A percentile compares a stretch with the other conserved stretches of the same genome.
These are phyloP conservation scores for Alternaria brassicae DNA, from an alignment of 2,329 filamentous ascomycete species.

Conservation along the genomic window DNA sequence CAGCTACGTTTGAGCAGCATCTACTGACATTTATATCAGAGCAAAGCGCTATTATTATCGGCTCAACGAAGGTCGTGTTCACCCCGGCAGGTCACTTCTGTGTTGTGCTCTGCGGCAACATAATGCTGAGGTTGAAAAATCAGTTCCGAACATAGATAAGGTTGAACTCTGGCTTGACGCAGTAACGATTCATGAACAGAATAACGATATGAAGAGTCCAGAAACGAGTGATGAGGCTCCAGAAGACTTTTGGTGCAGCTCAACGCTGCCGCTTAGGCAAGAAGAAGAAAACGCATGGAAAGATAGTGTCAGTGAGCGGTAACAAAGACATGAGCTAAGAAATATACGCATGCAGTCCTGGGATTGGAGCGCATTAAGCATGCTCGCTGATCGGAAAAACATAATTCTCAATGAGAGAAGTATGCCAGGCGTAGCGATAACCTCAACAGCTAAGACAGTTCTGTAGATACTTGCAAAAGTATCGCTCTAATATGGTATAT, in stretches of 20 bases:
- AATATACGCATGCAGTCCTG: not conserved
- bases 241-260: not conserved
- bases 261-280: not conserved
- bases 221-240: not conserved
- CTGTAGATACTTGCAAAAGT: too few species aligned
- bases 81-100: not conserved
- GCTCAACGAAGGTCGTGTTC: not conserved
- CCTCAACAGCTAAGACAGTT: too few species aligned
- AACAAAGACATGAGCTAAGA: not conserved
- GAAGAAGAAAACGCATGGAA: not conserved
- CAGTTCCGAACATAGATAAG: not conserved
- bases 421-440: too few species aligned
- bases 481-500: too few species aligned
- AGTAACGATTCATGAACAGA: not conserved
- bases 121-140: not conserved
- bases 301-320: not conserved
- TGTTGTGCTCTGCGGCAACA: not conserved
- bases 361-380: not conserved
- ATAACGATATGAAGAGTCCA: not conserved
- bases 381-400: not conserved
- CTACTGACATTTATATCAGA: not conserved
- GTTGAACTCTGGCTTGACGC: not conserved
- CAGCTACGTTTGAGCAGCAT: not conserved
- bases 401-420: not conserved
- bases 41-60: not conserved